A percentile compares a stretch with the other conserved stretches of the same genome.
Conservation (phyloP, 805 yeast genomes). For the Ascoidea rubescens region DNA sequence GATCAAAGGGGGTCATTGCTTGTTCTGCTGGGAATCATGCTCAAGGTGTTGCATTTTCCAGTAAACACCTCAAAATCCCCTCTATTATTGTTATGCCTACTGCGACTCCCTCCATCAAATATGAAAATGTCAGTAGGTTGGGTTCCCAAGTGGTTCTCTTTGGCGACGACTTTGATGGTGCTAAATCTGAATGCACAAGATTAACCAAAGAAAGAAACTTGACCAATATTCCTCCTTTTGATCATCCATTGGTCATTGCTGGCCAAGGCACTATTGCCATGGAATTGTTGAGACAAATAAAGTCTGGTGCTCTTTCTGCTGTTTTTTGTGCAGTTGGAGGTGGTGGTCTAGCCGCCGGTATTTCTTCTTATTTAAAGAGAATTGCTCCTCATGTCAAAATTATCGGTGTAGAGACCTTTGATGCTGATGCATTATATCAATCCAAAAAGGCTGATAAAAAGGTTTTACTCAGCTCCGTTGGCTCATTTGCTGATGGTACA, state of each 20-base stretch:
- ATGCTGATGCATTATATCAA: slow-evolving; percentile 83
- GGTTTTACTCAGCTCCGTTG: slow-evolving; percentile 55
- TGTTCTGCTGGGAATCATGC: slow-evolving; percentile 99
- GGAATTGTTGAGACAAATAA: slow-evolving; percentile 81
- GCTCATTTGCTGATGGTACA: slow-evolving; percentile 97
- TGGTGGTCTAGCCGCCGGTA: slow-evolving; percentile 90
- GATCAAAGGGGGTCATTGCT: slow-evolving; percentile 82
- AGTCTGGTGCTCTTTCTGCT: slow-evolving; percentile 64
- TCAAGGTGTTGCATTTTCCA: slow-evolving; percentile 94
- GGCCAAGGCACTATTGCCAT: slow-evolving; percentile 98
- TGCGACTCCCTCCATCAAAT: slow-evolving; percentile 92
- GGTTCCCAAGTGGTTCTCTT: slow-evolving; percentile 89
- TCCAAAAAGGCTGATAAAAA: slow-evolving; percentile 45
- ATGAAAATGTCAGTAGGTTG: slow-evolving; percentile 76
- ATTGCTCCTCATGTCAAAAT: slow-evolving; percentile 95
- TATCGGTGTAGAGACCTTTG: slow-evolving; percentile 92
- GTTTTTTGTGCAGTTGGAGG: slow-evolving; percentile 94
- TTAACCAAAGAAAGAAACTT: slow-evolving; percentile 55
- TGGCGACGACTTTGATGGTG: slow-evolving; percentile 94
- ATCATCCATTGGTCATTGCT: slow-evolving; percentile 95
- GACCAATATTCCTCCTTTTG: slow-evolving; percentile 94
- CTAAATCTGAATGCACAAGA: slow-evolving; percentile 79
- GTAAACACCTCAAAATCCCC: slow-evolving; percentile 71
- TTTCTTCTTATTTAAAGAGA: slow-evolving; percentile 80
- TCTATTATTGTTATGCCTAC: slow-evolving; percentile 98